These are phyloP conservation scores for Cercospora sp. DNA, from an alignment of 2,329 filamentous ascomycete genomes.

Conservation along the genomic window DNA sequence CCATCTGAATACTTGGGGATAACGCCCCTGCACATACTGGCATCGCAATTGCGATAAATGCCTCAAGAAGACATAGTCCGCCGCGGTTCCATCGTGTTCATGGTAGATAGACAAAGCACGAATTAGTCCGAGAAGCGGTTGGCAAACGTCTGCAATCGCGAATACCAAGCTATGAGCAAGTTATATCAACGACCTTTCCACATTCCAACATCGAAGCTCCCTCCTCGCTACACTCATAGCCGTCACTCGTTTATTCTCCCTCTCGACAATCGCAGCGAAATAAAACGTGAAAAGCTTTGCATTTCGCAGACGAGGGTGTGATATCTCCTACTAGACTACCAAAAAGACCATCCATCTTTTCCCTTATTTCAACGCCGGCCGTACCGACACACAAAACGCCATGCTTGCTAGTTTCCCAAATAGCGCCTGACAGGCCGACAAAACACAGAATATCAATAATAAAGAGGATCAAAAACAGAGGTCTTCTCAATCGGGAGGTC, in stretches of 20 bases:
- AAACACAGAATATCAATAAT: conserved; percentile 14
- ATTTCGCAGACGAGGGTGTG: neutral
- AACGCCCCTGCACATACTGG: too few species aligned
- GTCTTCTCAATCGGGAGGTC: neutral
- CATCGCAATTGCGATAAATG: too few species aligned
- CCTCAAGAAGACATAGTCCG: too few species aligned
- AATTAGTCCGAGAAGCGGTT: too few species aligned
- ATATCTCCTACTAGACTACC: neutral
- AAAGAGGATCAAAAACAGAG: conserved; percentile 8
- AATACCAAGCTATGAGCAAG: conserved; percentile 1
- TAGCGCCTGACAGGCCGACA: conserved; percentile 12
- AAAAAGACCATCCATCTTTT: neutral
- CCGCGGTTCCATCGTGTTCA: too few species aligned
- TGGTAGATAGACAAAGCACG: too few species aligned
- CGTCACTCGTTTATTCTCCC: neutral
- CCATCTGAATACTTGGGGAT: too few species aligned
- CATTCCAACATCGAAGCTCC: neutral
- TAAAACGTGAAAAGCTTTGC: neutral
- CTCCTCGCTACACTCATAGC: neutral
- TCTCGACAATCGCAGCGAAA: neutral
- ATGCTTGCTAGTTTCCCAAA: conserved; percentile 26
- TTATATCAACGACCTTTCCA: neutral
- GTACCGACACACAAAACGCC: conserved; percentile 17
- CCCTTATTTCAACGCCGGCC: conserved; percentile 9
- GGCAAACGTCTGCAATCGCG: neutral